Base-by-base conservation (phyloP, 371 early-diverging fungal species). In the Actinomortierella wolfii region DNA sequence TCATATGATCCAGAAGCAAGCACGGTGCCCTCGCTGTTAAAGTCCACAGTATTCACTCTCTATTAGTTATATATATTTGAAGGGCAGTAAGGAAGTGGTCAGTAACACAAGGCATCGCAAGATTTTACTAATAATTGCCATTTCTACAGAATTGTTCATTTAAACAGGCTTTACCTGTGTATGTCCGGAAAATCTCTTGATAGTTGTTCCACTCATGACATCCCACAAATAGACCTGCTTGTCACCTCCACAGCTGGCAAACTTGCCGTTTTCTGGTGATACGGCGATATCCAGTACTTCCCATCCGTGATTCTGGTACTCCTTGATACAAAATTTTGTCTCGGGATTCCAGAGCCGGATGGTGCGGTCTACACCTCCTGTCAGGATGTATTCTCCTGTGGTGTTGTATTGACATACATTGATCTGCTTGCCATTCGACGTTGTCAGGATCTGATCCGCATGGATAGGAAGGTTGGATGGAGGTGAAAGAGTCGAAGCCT, bases 1-100 rank as follows among this genome's bases (percentile, higher is more conserved):
- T 97, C 98, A 68, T 92, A 95, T 2, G 94, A 94, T 3, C 94
- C 94, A 61, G 93, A 93, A 3, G 86, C 87, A 42, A 95, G 46
- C 0, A 96, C 89, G 3, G 91, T 87, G 2, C 88, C 89, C 3
- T 93, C 92, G 2, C 64, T 77, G 64, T 93, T 95, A 62, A 94
- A 92, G 3, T 81, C 91, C 6, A 95, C 92, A 7, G 89, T 79
- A 66, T 96, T 95, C 8, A 96, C 83, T 40, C 93, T 82, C 82
- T 89, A 78, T 11, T 8, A 7, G 18, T 50, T 1, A 40, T 23
- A 1, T 15, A 17, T 1, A 2, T 41, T 24, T 40, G 34, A 34
- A 34, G 34, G 11, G 34, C 34, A 34, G 21, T 29, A 14, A 60
- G 11, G 15, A 23, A 13, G 17, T 15, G 7, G 14, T 0, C 0